Percentiles rank a stretch among this genome's conserved stretches.
Conservation (phyloP, 2,329 filamentous ascomycete genomes). For the Hypoxylon sp. region DNA sequence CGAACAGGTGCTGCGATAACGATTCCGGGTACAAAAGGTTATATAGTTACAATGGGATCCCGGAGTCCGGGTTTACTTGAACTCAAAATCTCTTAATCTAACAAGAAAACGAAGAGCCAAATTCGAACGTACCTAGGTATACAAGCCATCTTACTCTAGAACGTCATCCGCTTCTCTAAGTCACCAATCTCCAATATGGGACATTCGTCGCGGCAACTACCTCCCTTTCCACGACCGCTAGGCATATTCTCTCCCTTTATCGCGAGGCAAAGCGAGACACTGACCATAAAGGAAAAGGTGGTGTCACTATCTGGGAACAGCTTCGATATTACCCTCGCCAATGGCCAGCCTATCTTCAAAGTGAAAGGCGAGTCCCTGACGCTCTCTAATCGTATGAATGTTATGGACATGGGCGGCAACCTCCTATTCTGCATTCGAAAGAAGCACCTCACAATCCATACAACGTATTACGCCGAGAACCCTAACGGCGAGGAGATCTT, state of each 20-base stretch:
- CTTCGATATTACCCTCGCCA: conserved; percentile 71
- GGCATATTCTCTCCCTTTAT: conserved; percentile 59
- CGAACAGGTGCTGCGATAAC: too few species aligned
- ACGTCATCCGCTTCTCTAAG: background rate
- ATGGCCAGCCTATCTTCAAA: conserved; percentile 66
- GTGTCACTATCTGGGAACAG: conserved; percentile 73
- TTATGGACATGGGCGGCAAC: conserved; percentile 65
- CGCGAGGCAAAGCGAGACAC: conserved; percentile 58
- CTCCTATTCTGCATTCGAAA: conserved; percentile 71
- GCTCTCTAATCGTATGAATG: conserved; percentile 67
- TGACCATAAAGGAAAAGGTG: conserved; percentile 72
- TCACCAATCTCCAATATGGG: conserved; percentile 22
- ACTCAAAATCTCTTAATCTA: too few species aligned
- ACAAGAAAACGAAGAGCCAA: background rate
- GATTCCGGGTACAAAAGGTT: too few species aligned
- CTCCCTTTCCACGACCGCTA: conserved; percentile 37
- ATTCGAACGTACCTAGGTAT: background rate
- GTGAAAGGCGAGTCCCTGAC: conserved; percentile 68
- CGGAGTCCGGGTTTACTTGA: background rate
- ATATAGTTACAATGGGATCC: background rate
- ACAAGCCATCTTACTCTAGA: background rate
- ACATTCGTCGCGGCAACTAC: conserved; percentile 16
- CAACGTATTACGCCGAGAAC: conserved; percentile 65
- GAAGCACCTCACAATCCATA: conserved; percentile 64
- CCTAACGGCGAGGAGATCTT: conserved; percentile 62